Percentiles rank a stretch among this genome's conserved stretches.
These are phyloP conservation scores for Pestalotiopsis sp. DNA, from an alignment of 2,329 filamentous ascomycete genomes.

Conservation along the genomic window DNA sequence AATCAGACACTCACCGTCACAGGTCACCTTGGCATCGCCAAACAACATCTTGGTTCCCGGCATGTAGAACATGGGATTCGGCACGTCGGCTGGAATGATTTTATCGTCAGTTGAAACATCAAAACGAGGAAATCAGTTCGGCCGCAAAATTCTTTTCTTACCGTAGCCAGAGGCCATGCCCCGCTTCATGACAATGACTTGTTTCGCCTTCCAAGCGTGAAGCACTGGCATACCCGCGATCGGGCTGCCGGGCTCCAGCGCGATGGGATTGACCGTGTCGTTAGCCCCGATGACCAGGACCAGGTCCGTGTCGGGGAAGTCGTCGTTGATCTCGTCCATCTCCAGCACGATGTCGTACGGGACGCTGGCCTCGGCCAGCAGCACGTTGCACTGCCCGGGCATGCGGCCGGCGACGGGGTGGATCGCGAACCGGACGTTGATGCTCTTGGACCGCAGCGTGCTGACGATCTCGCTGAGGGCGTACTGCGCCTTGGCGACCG, in stretches of 20 bases:
- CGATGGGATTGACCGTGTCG: constrained; percentile 90
- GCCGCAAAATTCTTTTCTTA: constrained; percentile 39
- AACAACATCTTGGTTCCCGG: constrained; percentile 89
- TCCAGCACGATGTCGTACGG: constrained; percentile 92
- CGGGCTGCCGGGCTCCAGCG: constrained; percentile 77
- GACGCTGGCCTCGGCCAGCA: constrained; percentile 84
- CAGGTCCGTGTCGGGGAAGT: constrained; percentile 83
- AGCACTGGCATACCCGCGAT: constrained; percentile 94
- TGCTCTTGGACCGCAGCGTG: constrained; percentile 71
- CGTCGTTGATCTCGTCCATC: constrained; percentile 96
- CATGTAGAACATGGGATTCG: constrained; percentile 94
- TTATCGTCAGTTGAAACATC: neutral
- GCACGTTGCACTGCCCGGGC: constrained; percentile 91
- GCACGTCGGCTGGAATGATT: constrained; percentile 71
- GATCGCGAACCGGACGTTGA: constrained; percentile 87
- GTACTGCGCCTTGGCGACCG: constrained; percentile 91
- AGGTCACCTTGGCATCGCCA: constrained; percentile 83
- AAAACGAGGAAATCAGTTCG: neutral
- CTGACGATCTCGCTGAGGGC: constrained; percentile 82
- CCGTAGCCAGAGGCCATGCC: constrained; percentile 87
- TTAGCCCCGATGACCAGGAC: constrained; percentile 91
- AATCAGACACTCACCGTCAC: constrained; percentile 63
- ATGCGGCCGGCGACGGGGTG: constrained; percentile 89
- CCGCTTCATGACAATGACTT: constrained; percentile 91
- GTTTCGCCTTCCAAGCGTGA: constrained; percentile 92